Base-by-base conservation (phyloP, 805 yeast genomes). In the Myxozyma neglecta region DNA sequence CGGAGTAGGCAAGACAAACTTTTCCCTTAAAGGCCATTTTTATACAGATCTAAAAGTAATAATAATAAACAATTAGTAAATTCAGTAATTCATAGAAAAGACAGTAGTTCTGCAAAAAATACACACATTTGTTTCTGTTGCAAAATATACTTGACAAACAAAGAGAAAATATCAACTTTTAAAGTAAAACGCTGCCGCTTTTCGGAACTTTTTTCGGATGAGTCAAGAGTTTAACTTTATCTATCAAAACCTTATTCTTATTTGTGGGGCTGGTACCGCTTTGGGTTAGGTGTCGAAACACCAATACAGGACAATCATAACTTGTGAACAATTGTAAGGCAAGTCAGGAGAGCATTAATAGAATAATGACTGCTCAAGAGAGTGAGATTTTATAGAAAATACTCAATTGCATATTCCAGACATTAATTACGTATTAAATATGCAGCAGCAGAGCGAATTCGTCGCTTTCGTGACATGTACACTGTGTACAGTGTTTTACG, bases 1-100 rank as follows among this genome's bases (percentile, higher is more conserved):
- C 99, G 55, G 98, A 94, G 82, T 94, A 94, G 59, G 99, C 99
- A 76, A 94, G 85, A 84, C 99, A 94, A 77, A 94, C 99, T 81
- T 93, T 93, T 75, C 99, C 99, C 79, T 94, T 93, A 55, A 96
- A 87, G 34, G 52, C 58, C 58, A 54, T 56, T n/a, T n/a, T n/a
- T 39, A 13, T 56, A 11, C 29, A 16, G 32, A 53, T 24, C n/a
- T n/a, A n/a, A 29, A 11, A 11, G n/a, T 32, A 32, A 34, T 10
- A 16, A 4, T 6, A 36, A 11, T 13, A 37, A 18, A 6, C 18
- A 16, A 13, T 5, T 18, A 50, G 34, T 18, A 14, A 37, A 7
- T 6, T n/a, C 14, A 13, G 37, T 20, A 10, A 1, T 1, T 10
- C 13, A 20, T 5, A 13, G 10, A 6, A 24, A 24, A 24, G 2